These are phyloP conservation scores for Wickerhamiella occidentalis DNA, from an alignment of 805 yeast species.

Conservation along the genomic window DNA sequence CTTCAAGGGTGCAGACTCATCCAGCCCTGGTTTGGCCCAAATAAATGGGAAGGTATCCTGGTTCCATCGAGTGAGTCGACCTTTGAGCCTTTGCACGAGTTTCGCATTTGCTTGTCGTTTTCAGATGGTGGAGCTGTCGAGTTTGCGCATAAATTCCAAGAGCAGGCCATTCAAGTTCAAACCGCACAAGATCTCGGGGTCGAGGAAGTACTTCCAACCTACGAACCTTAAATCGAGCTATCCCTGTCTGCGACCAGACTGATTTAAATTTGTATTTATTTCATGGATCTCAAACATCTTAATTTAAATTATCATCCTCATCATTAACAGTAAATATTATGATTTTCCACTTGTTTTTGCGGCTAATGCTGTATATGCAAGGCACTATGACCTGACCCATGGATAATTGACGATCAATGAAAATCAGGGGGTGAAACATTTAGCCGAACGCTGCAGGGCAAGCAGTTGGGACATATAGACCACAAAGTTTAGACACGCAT, in stretches of 20 bases:
- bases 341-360: too few species aligned
- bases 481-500: background rate
- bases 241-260: too few species aligned
- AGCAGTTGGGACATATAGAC: background rate
- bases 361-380: too few species aligned
- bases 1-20: constrained; percentile 19
- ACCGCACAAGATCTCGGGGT: constrained; percentile 18
- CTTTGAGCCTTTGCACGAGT: constrained; percentile 21
- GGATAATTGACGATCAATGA: background rate
- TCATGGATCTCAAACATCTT: too few species aligned
- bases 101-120: constrained; percentile 23
- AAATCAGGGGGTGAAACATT: background rate
- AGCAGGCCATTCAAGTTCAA: constrained; percentile 10
- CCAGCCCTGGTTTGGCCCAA: constrained; percentile 32
- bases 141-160: constrained; percentile 17
- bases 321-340: too few species aligned
- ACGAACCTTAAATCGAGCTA: constrained; percentile 15
- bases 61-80: constrained; percentile 19
- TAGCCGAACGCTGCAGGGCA: background rate
- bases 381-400: background rate
- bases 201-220: constrained; percentile 20
- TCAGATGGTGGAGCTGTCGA: constrained; percentile 27
- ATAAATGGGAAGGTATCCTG: constrained; percentile 24
- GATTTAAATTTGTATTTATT: too few species aligned
- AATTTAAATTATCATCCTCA: too few species aligned